Evolutionary conservation across 257 asterid genomes (phyloP), one percentile per base, ranked within the genome.

Genomic region (Fraxinus cuspidata): DNA sequence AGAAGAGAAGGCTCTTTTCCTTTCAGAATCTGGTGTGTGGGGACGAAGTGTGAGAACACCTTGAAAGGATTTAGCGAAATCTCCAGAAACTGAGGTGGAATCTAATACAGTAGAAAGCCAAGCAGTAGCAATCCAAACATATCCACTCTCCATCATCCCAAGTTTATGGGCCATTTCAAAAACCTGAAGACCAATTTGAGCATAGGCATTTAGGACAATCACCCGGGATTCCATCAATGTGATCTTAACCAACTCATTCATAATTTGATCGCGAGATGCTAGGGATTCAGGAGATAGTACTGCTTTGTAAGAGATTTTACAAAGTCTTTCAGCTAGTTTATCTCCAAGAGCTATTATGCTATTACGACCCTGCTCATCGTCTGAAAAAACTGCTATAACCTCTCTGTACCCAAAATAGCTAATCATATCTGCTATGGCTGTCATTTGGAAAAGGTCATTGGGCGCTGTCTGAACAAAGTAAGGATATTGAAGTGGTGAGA

Each of bases 401-500:
- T 92, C 90, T 75, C 86, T 81, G 80, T 78, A 94, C 73, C 90
- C 93, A 70, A 79, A 92, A 70, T 87, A 86, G 27, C 88, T 86
- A 5, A 94, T 25, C 81, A 89, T 79, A 69, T 94, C 97, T 21
- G 97, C 96, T 25, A 92, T 81, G 78, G 98, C 97, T 1, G 90
- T 83, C 91, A 94, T 88, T 73, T 87, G 92, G 82, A 82, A 88
- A 38, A 92, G 86, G 76, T 92, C 96, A 53, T 80, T 92, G 23
- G 96, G 97, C 4, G 96, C 92, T 6, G 98, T 92, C 75, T 90
- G 95, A 35, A 94, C 16, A 79, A 94, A 92, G 84, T 90, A 94
- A 0, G 97, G 98, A 84, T 90, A 92, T 66, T 94, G 97, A 73
- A 90, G 94, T 16, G 97, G 89, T 4, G 97, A 80, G 32, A 92